phyloP scores from a whole-genome alignment of 75 land plant genomes.

The Chamaecyparis obtusa region DNA sequence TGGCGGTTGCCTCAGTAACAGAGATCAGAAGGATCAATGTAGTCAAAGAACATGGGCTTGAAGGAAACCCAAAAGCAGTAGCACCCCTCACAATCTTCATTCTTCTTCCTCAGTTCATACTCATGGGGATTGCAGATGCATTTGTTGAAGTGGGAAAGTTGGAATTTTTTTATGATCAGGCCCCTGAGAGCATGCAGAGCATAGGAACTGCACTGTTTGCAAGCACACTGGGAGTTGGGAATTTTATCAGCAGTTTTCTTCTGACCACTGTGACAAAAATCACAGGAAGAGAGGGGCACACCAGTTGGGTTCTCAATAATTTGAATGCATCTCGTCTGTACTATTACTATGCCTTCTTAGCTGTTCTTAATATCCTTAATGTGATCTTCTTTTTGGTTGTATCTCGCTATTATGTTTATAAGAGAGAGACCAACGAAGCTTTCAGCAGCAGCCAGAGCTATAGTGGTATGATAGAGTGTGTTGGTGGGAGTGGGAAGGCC shows the following conservation, averaged over 20 bases:
- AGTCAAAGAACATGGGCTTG: slow-evolving; percentile 16
- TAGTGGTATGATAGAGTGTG: no score
- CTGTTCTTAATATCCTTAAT: background rate
- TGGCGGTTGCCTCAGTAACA: slow-evolving; percentile 17
- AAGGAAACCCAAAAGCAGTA: slow-evolving; percentile 15
- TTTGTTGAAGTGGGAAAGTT: slow-evolving; percentile 59
- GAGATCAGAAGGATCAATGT: slow-evolving; percentile 22
- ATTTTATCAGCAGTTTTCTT: slow-evolving; percentile 57
- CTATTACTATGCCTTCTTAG: background rate
- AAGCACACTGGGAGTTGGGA: slow-evolving; percentile 48
- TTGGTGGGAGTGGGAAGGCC: no score
- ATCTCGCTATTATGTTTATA: background rate
- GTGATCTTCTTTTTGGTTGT: background rate
- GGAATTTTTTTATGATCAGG: slow-evolving; percentile 86
- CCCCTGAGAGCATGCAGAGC: slow-evolving; percentile 72
- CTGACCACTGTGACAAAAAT: slow-evolving; percentile 41
- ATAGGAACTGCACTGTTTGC: slow-evolving; percentile 47
- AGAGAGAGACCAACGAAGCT: slow-evolving; percentile 4
- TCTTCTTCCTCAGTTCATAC: slow-evolving; percentile 60
- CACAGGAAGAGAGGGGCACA: slow-evolving; percentile 36
- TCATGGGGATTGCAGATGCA: slow-evolving; percentile 67
- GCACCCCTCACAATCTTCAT: slow-evolving; percentile 56
- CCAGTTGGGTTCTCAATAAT: slow-evolving; percentile 79
- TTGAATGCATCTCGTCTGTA: slow-evolving; percentile 7
- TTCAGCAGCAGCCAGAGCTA: background rate